A percentile compares a stretch with the other conserved stretches of the same genome.
phyloP scores from a whole-genome alignment of 257 asterid genomes.

The Coffea eugenioides region DNA sequence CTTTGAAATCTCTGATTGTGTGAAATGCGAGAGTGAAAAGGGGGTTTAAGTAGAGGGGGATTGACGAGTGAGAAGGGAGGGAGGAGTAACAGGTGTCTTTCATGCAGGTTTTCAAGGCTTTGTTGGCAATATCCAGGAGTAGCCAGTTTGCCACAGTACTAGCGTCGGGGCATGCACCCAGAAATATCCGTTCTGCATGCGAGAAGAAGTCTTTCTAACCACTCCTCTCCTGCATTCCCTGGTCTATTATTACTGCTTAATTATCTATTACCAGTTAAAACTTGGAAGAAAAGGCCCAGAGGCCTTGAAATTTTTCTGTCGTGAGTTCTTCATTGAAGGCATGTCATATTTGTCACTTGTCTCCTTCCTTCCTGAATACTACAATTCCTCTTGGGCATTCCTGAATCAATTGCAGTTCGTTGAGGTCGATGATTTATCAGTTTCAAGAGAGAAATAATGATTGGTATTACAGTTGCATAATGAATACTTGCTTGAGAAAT shows the following conservation, averaged over 20 bases:
- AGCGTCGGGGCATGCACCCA: not conserved
- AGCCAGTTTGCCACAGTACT: slow-evolving; percentile 25
- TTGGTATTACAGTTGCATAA: no score
- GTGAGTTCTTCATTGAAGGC: not conserved
- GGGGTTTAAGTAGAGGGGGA: slow-evolving; percentile 34
- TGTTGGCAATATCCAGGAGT: slow-evolving; percentile 38
- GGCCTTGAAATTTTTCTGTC: no score
- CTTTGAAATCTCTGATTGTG: not conserved
- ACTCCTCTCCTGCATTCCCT: not conserved
- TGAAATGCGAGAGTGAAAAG: not conserved
- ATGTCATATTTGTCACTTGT: not conserved
- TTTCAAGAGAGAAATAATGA: no score
- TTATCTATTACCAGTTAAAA: no score
- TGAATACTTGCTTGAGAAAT: no score
- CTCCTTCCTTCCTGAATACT: no score
- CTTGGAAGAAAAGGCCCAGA: no score
- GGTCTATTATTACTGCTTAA: no score
- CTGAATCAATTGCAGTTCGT: no score
- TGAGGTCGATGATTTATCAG: no score
- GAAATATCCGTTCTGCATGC: not conserved
- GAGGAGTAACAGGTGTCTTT: slow-evolving; percentile 42
- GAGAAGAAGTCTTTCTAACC: not conserved
- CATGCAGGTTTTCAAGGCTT: slow-evolving; percentile 53
- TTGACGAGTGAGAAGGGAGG: not conserved
- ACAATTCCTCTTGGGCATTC: no score